Conservation (phyloP, 345 rosid species). For the Conringia planisiliqua region DNA sequence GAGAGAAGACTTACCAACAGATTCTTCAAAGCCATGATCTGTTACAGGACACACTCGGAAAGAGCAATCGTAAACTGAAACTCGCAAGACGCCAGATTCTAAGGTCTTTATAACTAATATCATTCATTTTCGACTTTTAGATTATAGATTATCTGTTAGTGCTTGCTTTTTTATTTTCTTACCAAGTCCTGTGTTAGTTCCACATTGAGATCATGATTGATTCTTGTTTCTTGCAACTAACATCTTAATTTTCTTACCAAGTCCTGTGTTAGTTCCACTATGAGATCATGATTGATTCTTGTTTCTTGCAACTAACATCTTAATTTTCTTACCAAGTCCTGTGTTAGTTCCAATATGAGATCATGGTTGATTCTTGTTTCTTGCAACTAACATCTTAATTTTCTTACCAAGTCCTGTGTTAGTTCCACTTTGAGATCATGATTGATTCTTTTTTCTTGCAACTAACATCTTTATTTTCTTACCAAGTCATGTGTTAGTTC, state of each 20-base stretch:
- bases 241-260: background rate
- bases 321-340: background rate
- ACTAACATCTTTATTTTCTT: too few species aligned
- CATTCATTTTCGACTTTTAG: background rate
- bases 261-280: background rate
- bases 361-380: background rate
- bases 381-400: too few species aligned
- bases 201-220: background rate
- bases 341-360: background rate
- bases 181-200: background rate
- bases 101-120: conserved; percentile 40
- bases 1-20: conserved; percentile 35
- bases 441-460: background rate
- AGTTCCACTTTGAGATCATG: background rate
- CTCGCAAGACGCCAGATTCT: conserved; percentile 42
- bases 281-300: background rate
- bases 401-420: background rate
- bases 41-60: conserved; percentile 20
- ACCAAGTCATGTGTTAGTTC: background rate
- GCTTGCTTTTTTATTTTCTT: background rate
- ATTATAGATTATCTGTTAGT: background rate
- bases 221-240: background rate
- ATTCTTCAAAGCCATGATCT: conserved; percentile 46
- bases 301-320: too few species aligned
- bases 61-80: conserved; percentile 18